Base-by-base conservation (phyloP, 1,284 basidiomycete species). In the Wallemia mellicola region DNA sequence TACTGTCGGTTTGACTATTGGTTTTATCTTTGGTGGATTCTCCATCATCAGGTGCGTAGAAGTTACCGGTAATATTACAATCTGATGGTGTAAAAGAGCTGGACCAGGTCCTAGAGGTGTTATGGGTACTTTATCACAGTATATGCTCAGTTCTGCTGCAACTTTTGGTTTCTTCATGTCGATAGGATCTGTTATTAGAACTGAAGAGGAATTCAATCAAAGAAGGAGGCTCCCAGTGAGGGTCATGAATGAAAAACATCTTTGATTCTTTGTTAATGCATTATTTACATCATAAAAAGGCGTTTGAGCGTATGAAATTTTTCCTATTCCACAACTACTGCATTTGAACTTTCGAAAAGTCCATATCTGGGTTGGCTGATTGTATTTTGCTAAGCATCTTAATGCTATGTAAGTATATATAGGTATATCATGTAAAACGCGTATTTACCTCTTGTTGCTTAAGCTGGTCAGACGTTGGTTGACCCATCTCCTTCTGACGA, bases 401-500 rank as follows among this genome's bases (percentile, higher is more conserved):
- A 26, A 19, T 57, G 28, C 7, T 57, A 24, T 22, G 19, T 22
- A 24, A 30, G 24, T 32, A 24, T 22, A 26, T 25, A 58, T 27
- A 30, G 30, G 26, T 56, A 28, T 28, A 27, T 19, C 26, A 54
- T 30, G 22, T 60, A 19, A 28, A 60, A 32, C 2, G 25, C n/a
- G 57, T 25, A 64, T 74, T 63, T 63, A 83, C 83, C 74, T 91
- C 88, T 73, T 79, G 76, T 72, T 89, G 89, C 73, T 86, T 86
- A 62, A 85, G 65, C 66, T 91, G 87, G 64, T 89, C 88, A 0
- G 85, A 89, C 1, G 84, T 88, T 5, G 87, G 92, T 67, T 87
- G 87, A 63, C 91, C 91, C 77, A 94, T 79, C 81, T 91, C 83
- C 86, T 88, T 94, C 71, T 96, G 92, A 67, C 89, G 85, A 66